A percentile compares a stretch with the other conserved stretches of the same genome.
phyloP scores from a whole-genome alignment of 2,329 filamentous ascomycete genomes.

The Paecilomyces sp. region DNA sequence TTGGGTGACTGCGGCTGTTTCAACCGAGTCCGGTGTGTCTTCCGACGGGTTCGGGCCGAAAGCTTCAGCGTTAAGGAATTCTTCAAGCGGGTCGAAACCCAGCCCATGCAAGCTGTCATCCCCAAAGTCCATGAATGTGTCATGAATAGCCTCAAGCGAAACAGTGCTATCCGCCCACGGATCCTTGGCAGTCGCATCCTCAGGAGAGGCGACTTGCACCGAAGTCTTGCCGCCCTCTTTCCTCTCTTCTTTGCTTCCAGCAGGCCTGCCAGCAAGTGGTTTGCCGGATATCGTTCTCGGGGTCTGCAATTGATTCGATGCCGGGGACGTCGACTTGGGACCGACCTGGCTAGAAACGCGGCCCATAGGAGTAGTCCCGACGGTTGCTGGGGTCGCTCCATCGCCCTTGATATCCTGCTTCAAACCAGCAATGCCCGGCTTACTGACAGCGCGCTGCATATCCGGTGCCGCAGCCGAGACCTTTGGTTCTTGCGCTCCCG shows the following conservation, averaged over 20 bases:
- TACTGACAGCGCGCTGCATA: slow-evolving; percentile 8
- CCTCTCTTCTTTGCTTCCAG: slow-evolving; percentile 17
- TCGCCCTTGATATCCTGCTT: slow-evolving; percentile 21
- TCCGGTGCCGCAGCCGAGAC: slow-evolving; percentile 5
- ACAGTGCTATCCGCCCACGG: slow-evolving; percentile 31
- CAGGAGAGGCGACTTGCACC: slow-evolving; percentile 8
- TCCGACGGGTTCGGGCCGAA: slow-evolving; percentile 24
- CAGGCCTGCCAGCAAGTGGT: slow-evolving; percentile 14
- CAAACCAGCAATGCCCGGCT: slow-evolving; percentile 8
- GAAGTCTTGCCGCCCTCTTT: slow-evolving; percentile 17
- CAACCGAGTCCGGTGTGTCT: slow-evolving; percentile 32
- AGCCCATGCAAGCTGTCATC: slow-evolving; percentile 20
- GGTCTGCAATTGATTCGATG: slow-evolving; percentile 25
- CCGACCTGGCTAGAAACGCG: slow-evolving; percentile 26
- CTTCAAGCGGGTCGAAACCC: slow-evolving; percentile 28
- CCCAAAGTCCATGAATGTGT: slow-evolving; percentile 28
- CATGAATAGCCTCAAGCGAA: slow-evolving; percentile 29
- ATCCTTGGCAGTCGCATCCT: slow-evolving; percentile 17
- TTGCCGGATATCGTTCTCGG: slow-evolving; percentile 21
- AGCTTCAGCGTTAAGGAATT: slow-evolving; percentile 30
- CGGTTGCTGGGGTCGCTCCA: slow-evolving; percentile 20
- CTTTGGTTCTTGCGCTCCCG: slow-evolving; percentile 12
- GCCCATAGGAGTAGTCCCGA: slow-evolving; percentile 24
- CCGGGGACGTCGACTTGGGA: slow-evolving; percentile 25
- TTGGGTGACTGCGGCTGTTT: slow-evolving; percentile 24